These are phyloP conservation scores for Angophora floribunda DNA, from an alignment of 345 rosid species.

Conservation along the genomic window DNA sequence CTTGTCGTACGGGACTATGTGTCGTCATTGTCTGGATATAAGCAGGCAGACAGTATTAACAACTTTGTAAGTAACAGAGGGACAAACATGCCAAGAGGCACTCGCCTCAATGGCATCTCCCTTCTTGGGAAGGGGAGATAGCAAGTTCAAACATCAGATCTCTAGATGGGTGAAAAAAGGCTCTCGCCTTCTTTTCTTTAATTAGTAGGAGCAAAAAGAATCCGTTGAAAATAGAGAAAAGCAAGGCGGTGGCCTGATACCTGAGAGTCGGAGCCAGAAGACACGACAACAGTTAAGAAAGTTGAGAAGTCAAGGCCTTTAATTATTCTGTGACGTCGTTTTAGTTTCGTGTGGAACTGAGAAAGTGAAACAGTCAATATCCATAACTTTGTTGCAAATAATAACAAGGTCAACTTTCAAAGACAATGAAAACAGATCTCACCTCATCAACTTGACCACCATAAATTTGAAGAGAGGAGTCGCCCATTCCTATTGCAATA, in stretches of 20 bases:
- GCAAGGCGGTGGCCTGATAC: background rate
- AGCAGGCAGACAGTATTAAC: background rate
- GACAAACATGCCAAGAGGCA: background rate
- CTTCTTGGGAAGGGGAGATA: background rate
- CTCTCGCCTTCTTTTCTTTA: background rate
- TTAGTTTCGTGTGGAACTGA: conserved; percentile 8
- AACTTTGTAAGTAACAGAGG: background rate
- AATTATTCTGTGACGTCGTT: conserved; percentile 64
- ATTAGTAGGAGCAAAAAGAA: background rate
- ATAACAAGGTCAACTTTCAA: no score
- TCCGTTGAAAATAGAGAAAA: rapidly evolving
- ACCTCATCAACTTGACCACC: conserved; percentile 81
- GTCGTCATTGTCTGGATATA: conserved; percentile 59
- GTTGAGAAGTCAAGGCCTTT: conserved; percentile 81
- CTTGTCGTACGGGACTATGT: conserved; percentile 73
- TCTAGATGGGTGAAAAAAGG: background rate
- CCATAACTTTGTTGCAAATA: no score
- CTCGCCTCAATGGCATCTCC: background rate
- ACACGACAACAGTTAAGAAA: conserved; percentile 50
- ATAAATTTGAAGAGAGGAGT: conserved; percentile 67
- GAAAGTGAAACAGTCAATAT: background rate
- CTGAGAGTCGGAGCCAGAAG: conserved; percentile 77
- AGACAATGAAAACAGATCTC: background rate
- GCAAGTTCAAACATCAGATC: background rate
- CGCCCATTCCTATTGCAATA: conserved; percentile 89